Conservation (phyloP, 768 basidiomycete genomes). For the Lactarius sanguifluus region DNA sequence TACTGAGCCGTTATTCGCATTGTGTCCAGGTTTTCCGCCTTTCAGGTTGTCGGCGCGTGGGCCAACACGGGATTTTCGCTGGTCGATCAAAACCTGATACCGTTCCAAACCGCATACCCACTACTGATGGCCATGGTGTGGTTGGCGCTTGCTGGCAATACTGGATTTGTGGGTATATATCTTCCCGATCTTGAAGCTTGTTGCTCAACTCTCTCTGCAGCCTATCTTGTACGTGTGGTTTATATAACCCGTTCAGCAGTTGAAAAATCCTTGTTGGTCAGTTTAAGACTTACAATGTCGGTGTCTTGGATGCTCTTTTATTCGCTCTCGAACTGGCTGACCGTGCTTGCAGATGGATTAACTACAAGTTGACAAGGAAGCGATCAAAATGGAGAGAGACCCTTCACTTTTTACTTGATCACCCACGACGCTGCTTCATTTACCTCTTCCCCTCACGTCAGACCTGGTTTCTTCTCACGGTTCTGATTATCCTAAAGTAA, state of each 20-base stretch:
- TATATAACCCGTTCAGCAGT: not conserved
- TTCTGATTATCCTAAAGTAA: too few relatives aligned
- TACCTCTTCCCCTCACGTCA: too few relatives aligned
- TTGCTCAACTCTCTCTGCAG: too few relatives aligned
- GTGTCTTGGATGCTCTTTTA: not conserved
- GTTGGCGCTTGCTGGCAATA: slow-evolving; percentile 43
- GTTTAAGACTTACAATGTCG: slow-evolving; percentile 43
- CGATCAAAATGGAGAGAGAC: too few relatives aligned
- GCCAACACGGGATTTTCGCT: slow-evolving; percentile 50
- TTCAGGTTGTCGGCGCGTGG: slow-evolving; percentile 52
- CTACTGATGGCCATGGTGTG: slow-evolving; percentile 43
- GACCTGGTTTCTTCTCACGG: too few relatives aligned
- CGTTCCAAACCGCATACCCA: slow-evolving; percentile 49
- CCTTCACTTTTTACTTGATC: too few relatives aligned
- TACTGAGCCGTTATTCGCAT: not conserved
- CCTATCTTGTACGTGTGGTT: slow-evolving; percentile 21
- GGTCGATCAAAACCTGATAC: slow-evolving; percentile 52
- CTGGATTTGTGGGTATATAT: too few relatives aligned
- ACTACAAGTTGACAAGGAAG: too few relatives aligned
- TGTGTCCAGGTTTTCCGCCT: slow-evolving; percentile 43
- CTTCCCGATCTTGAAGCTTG: too few relatives aligned
- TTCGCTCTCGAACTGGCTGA: too few relatives aligned
- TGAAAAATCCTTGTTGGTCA: not conserved
- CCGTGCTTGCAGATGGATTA: slow-evolving; percentile 59
- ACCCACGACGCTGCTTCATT: too few relatives aligned